Base-by-base conservation (phyloP, 2,329 filamentous ascomycete species). In the Epichloe sp. region DNA sequence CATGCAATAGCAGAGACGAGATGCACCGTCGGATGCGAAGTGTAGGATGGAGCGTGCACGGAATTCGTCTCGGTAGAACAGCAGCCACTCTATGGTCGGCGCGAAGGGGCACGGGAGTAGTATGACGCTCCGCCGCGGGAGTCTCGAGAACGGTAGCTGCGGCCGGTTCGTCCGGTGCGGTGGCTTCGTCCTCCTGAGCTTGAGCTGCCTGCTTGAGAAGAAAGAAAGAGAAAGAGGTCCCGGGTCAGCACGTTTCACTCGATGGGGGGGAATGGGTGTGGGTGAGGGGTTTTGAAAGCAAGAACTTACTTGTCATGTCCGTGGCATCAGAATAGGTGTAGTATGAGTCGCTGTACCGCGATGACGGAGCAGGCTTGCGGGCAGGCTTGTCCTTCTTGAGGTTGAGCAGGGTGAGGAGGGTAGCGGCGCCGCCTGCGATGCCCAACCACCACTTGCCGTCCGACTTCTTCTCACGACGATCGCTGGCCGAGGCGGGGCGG, bases 361-460 rank as follows among this genome's bases (percentile, higher is more conserved):
- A 68, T 12, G 52, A 51, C 19, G 62, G 56, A 40, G 34, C 17
- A 19, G 68, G 60, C 59, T 70, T 70, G 54, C 61, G 65, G 50
- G 63, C 62, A 51, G 71, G 69, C 59, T 68, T 65, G 65, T 75
- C 75, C 55, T 76, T 70, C 54, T 71, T 52, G 44, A 81, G 60
- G 53, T 79, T 79, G 55, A 82, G 71, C 52, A 82, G 64, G 43
- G 75, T 68, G 53, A 75, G 67, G 53, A 81, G 58, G 4, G 76
- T 75, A n/a, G 72, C 71, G 15, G 72, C 70, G 17, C 69, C 69
- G 23, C 74, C 74, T 43, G 71, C 75, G 23, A 79, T 63, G 31
- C 77, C 76, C 19, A 82, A 59, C 71, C 77, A 77, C 56, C 73
- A 73, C 19, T 69, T 63, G 19, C 76, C 74, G 56, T 69, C 65